phyloP scores from a whole-genome alignment of 352 stramenopile genomes.

The Phytophthora constricta region DNA sequence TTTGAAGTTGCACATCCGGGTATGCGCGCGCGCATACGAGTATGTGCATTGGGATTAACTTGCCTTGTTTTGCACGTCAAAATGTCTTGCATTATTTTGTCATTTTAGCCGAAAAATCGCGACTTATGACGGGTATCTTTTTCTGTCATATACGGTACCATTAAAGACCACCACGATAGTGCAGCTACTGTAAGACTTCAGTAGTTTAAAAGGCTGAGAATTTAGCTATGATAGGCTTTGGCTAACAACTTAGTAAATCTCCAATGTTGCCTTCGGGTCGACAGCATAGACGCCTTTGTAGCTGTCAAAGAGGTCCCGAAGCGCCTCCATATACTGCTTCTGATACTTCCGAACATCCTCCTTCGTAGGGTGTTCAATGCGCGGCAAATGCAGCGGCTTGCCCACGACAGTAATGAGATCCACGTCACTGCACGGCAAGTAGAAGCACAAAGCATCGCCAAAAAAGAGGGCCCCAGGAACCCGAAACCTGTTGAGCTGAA shows the following conservation, averaged over 20 bases:
- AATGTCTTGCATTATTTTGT: too few relatives aligned
- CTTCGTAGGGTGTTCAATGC: constrained; percentile 83
- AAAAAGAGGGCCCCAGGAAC: constrained; percentile 84
- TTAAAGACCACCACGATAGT: too few relatives aligned
- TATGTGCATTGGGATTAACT: too few relatives aligned
- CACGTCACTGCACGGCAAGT: constrained; percentile 79
- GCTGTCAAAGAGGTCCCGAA: constrained; percentile 83
- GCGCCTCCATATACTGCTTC: constrained; percentile 74
- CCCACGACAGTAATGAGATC: constrained; percentile 91
- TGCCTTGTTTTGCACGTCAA: too few relatives aligned
- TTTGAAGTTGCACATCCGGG: too few relatives aligned
- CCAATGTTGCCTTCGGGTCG: constrained; percentile 53
- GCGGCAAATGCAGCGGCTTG: constrained; percentile 84
- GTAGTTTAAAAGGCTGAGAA: too few relatives aligned
- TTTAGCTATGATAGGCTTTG: too few relatives aligned
- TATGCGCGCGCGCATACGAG: too few relatives aligned
- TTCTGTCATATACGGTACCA: too few relatives aligned
- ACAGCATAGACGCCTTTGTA: constrained; percentile 78
- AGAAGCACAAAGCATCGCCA: constrained; percentile 75
- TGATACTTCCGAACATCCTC: constrained; percentile 93
- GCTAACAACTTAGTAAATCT: constrained; percentile 39
- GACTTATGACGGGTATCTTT: too few relatives aligned
- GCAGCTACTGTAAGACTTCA: too few relatives aligned
- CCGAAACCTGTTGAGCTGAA: constrained; percentile 83
- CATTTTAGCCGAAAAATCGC: too few relatives aligned